These are phyloP conservation scores for Starmerella floris DNA, from an alignment of 805 yeast genomes.

Conservation along the genomic window DNA sequence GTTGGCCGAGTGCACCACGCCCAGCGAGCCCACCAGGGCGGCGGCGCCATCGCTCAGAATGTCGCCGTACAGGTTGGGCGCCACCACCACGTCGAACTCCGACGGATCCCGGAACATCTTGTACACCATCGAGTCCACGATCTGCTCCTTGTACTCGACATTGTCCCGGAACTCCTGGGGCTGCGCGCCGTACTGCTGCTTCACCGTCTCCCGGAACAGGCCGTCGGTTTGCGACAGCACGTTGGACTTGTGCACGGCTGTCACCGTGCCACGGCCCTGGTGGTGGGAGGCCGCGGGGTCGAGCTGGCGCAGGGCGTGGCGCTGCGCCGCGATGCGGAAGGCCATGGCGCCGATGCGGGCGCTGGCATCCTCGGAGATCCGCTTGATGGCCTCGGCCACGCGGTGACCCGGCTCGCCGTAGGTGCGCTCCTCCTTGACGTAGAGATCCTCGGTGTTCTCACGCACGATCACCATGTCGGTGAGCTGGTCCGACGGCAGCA, in stretches of 20 bases:
- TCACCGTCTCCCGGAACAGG: constrained; percentile 80
- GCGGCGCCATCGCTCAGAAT: constrained; percentile 96
- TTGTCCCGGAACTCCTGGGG: constrained; percentile 38
- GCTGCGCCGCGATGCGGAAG: constrained; percentile 79
- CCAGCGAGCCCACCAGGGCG: constrained; percentile 91
- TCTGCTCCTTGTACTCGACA: constrained; percentile 77
- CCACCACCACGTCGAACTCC: constrained; percentile 93
- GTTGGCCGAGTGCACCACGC: constrained; percentile 96
- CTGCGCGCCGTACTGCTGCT: constrained; percentile 37
- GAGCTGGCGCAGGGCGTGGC: constrained; percentile 62
- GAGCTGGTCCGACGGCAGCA: constrained; percentile 69
- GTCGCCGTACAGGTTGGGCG: constrained; percentile 97
- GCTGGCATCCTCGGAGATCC: constrained; percentile 83
- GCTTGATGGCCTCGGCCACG: constrained; percentile 95
- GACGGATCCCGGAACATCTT: constrained; percentile 97
- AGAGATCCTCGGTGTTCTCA: constrained; percentile 95
- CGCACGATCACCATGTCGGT: constrained; percentile 97
- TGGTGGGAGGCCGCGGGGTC: constrained; percentile 27
- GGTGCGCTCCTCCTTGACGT: constrained; percentile 81
- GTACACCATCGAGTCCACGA: constrained; percentile 98
- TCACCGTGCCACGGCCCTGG: constrained; percentile 50
- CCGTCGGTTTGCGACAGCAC: constrained; percentile 90
- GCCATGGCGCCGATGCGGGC: constrained; percentile 81
- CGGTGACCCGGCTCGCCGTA: constrained; percentile 67
- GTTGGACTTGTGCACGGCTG: constrained; percentile 94